Base-by-base conservation (phyloP, 345 rosid genomes). In the Fremontodendron californicum region DNA sequence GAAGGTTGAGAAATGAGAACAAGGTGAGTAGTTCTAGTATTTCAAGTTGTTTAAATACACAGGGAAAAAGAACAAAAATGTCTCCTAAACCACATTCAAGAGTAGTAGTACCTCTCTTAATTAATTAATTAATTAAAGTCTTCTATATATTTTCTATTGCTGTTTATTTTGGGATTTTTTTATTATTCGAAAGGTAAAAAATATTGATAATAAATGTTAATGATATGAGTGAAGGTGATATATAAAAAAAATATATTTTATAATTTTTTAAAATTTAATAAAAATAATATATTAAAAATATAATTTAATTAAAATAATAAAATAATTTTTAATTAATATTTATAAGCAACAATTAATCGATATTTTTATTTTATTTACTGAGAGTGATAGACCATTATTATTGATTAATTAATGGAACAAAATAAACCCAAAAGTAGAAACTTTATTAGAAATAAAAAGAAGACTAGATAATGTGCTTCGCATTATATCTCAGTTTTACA, bases 1-100 rank as follows among this genome's bases (percentile, higher is more conserved):
- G 83, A 81, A 81, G 77, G 80, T 77, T 83, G 85, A 77, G 86
- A 75, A 81, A 86, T 77, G 85, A 79, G 77, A 86, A 86, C 70
- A 40, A 77, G 77, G 75, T 81, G 85, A 74, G 60, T 58, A 58
- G 18, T 4, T 8, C 15, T 23, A 33, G 15, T 3, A 2, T 7
- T 13, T 58, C 64, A 27, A 60, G 37, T 13, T 60, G 77, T 82
- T 75, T 64, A 37, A 29, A 77, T 19, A 58, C 51, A 58, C 51
- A 23, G 55, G 40, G 40, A 46, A 48, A 57, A 27, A 11, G 40
- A 3, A 43, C 31, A 68, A 29, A 49, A 31, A 1, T 12, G 37
- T 48, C 29, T 29, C 13, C 58, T 2, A 29, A 13, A 18, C 60
- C 21, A 8, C 25, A 7, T 33, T 31, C 66, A 27, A 65, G 18